Evolutionary conservation across 805 yeast species (phyloP).

Genomic region (Yamadazyma scolyti): DNA sequence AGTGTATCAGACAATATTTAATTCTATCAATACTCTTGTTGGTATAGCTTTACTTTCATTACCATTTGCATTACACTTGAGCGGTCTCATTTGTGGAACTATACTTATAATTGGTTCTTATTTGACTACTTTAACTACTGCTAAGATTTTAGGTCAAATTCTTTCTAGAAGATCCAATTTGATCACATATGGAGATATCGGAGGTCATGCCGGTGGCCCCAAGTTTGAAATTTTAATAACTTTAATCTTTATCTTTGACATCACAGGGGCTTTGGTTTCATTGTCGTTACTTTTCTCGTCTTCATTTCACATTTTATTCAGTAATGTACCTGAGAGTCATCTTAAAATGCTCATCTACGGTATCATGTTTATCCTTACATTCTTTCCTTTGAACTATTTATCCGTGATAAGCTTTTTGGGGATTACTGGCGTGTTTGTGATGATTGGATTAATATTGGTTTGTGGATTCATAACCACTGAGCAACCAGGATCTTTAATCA

Average conservation of each 20-base stretch:
- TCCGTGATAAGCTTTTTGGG: conserved; percentile 56
- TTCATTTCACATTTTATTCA: conserved; percentile 50
- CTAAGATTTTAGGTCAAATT: conserved; percentile 50
- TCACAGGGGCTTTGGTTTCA: conserved; percentile 58
- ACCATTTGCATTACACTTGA: conserved; percentile 62
- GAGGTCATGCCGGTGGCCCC: conserved; percentile 46
- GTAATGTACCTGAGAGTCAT: conserved; percentile 12
- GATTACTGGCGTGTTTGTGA: conserved; percentile 49
- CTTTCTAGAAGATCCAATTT: conserved; percentile 35
- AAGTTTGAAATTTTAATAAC: conserved; percentile 42
- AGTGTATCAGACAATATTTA: conserved; percentile 64
- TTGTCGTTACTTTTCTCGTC: conserved; percentile 59
- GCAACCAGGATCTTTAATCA: conserved; percentile 55
- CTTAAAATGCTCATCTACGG: conserved; percentile 36
- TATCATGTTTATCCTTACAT: conserved; percentile 44
- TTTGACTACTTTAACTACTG: conserved; percentile 49
- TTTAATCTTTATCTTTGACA: conserved; percentile 49
- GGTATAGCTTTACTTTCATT: conserved; percentile 75
- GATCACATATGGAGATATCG: conserved; percentile 59
- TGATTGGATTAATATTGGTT: conserved; percentile 41
- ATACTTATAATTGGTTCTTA: conserved; percentile 43
- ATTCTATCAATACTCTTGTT: conserved; percentile 66
- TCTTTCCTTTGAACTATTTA: conserved; percentile 52
- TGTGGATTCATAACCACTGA: conserved; percentile 42
- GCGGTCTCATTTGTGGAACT: conserved; percentile 64